Evolutionary conservation across 164 flowering plant species (phyloP).

Genomic region (Magnolia kwangsiensis): DNA sequence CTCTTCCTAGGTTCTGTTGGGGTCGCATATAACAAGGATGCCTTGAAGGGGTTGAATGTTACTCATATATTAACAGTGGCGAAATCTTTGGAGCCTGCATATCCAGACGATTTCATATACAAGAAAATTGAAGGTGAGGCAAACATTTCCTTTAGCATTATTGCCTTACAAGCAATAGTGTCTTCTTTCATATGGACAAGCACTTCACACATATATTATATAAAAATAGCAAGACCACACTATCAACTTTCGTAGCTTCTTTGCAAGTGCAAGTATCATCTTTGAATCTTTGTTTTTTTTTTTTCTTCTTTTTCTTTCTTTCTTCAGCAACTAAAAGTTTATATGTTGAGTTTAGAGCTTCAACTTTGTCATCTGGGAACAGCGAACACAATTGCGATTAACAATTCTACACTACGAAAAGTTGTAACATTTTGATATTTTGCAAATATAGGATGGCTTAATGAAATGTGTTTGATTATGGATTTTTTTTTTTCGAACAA

Average conservation of each 20-base stretch:
- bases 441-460: not conserved
- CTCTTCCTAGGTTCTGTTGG: conserved; percentile 81
- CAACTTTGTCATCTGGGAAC: too few species aligned
- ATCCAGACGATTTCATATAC: conserved; percentile 56
- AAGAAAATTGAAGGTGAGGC: conserved; percentile 56
- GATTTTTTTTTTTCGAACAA: too few species aligned
- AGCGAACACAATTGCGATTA: not conserved
- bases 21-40: conserved; percentile 62
- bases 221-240: too few species aligned
- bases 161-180: not conserved
- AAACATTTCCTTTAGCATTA: not conserved
- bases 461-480: too few species aligned
- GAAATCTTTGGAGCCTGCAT: conserved; percentile 29
- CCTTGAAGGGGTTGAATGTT: conserved; percentile 53
- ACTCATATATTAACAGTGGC: conserved; percentile 77
- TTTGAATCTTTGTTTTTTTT: not conserved
- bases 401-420: not conserved
- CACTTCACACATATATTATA: not conserved
- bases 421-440: not conserved
- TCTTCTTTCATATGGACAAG: not conserved
- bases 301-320: not conserved
- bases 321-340: not conserved
- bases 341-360: not conserved
- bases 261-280: not conserved
- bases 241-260: not conserved